Evolutionary conservation across 2,329 filamentous ascomycete species (phyloP).

Genomic region (Phaeosphaeria sp.): DNA sequence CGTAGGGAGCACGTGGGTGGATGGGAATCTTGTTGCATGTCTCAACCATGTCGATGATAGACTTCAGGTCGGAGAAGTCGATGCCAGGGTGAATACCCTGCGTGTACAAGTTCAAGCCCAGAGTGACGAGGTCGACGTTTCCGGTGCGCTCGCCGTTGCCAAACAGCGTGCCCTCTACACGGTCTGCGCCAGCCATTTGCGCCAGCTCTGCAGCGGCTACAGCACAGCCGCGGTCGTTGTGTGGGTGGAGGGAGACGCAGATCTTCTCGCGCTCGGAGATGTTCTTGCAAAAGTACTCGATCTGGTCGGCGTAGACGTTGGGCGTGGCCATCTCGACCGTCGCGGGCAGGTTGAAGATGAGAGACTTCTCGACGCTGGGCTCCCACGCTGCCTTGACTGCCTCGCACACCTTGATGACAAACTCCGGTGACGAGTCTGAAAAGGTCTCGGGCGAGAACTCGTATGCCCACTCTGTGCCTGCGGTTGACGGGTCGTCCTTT

Average conservation of each 20-base stretch:
- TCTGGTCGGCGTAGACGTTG: constrained; percentile 94
- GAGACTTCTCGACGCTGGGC: constrained; percentile 76
- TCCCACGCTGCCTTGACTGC: constrained; percentile 95
- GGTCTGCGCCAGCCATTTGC: constrained; percentile 94
- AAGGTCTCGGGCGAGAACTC: constrained; percentile 90
- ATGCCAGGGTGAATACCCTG: constrained; percentile 85
- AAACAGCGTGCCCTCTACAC: constrained; percentile 93
- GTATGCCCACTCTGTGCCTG: constrained; percentile 74
- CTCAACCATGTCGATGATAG: constrained; percentile 88
- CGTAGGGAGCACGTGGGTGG: constrained; percentile 88
- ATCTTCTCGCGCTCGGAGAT: constrained; percentile 87
- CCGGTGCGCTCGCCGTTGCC: constrained; percentile 95
- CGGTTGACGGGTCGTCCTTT: constrained; percentile 71
- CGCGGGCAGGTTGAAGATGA: constrained; percentile 96
- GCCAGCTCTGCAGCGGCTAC: constrained; percentile 89
- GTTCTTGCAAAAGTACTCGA: constrained; percentile 91
- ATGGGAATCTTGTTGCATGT: constrained; percentile 94
- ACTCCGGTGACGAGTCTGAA: constrained; percentile 87
- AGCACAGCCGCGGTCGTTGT: constrained; percentile 92
- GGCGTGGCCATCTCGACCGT: constrained; percentile 95
- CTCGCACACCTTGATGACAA: constrained; percentile 81
- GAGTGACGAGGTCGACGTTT: constrained; percentile 92
- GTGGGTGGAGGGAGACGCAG: constrained; percentile 87
- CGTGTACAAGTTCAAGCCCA: constrained; percentile 93
- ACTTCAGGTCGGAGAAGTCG: constrained; percentile 89